phyloP scores from a whole-genome alignment of 306 rosid species.

The Malus sieversii region DNA sequence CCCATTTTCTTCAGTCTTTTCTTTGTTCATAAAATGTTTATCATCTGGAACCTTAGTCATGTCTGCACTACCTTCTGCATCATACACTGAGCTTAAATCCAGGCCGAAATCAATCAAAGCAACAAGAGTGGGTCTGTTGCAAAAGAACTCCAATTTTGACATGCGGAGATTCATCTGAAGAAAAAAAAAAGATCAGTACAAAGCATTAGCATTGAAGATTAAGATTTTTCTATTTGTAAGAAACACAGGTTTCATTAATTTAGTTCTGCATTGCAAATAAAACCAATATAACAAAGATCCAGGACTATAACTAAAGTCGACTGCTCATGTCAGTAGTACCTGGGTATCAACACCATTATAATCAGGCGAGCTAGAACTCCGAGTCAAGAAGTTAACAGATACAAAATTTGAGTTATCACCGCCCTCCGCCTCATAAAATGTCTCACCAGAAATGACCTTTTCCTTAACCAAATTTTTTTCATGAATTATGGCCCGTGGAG shows the following conservation, averaged over 20 bases:
- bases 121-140: slow-evolving; percentile 88
- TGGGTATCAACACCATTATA: slow-evolving; percentile 89
- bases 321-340: slow-evolving; percentile 39
- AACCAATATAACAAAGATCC: background rate
- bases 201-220: slow-evolving; percentile 18
- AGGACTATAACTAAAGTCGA: slow-evolving; percentile 6
- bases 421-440: slow-evolving; percentile 69
- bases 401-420: slow-evolving; percentile 65
- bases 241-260: background rate
- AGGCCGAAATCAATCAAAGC: slow-evolving; percentile 81
- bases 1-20: slow-evolving; percentile 61
- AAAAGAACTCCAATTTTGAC: slow-evolving; percentile 84
- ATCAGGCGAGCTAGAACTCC: slow-evolving; percentile 64
- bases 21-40: slow-evolving; percentile 35
- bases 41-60: slow-evolving; percentile 30
- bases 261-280: background rate
- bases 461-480: slow-evolving; percentile 50
- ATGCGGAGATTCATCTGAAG: slow-evolving; percentile 78
- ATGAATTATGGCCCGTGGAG: slow-evolving; percentile 40
- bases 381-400: slow-evolving; percentile 53
- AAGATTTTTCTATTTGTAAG: background rate
- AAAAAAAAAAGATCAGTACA: slow-evolving; percentile 15
- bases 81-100: slow-evolving; percentile 52
- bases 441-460: slow-evolving; percentile 47
- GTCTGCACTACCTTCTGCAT: slow-evolving; percentile 27